These are phyloP conservation scores for Trametes gibbosa DNA, from an alignment of 768 basidiomycete genomes.

Conservation along the genomic window DNA sequence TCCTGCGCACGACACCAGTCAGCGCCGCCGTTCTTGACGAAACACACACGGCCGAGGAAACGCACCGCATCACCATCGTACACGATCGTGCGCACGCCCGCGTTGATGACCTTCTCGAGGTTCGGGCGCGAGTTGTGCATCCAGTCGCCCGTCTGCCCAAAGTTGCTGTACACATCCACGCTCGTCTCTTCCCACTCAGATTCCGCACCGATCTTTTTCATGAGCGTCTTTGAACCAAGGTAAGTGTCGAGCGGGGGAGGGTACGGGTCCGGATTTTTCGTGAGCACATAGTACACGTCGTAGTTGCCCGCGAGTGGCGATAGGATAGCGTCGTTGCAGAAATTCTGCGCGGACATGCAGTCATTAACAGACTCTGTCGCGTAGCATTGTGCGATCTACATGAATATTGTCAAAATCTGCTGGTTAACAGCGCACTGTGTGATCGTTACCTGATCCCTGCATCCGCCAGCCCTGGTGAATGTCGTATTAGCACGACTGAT, in stretches of 20 bases:
- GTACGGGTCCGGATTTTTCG: constrained; percentile 44
- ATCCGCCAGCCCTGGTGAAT: constrained; percentile 45
- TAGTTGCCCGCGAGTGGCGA: constrained; percentile 52
- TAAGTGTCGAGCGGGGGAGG: constrained; percentile 40
- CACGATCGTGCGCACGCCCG: constrained; percentile 53
- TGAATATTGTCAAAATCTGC: neutral
- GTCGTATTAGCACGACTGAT: constrained; percentile 42
- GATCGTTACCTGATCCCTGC: constrained; percentile 41
- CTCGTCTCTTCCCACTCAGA: constrained; percentile 41
- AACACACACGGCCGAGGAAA: neutral
- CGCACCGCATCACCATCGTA: constrained; percentile 57
- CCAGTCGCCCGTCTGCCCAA: constrained; percentile 54
- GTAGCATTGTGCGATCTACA: constrained; percentile 52
- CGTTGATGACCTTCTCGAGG: constrained; percentile 56
- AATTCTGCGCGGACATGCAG: constrained; percentile 56
- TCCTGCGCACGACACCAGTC: constrained; percentile 28
- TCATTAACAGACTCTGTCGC: constrained; percentile 42
- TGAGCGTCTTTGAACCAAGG: constrained; percentile 29
- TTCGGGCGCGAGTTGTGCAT: constrained; percentile 47
- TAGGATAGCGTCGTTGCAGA: constrained; percentile 57
- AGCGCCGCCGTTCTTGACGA: neutral
- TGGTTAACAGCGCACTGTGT: neutral
- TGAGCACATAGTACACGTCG: constrained; percentile 53
- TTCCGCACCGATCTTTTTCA: constrained; percentile 43
- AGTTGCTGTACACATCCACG: constrained; percentile 43